Conservation (phyloP, 2,329 filamentous ascomycete genomes). For the Mycocentrospora acerina region DNA sequence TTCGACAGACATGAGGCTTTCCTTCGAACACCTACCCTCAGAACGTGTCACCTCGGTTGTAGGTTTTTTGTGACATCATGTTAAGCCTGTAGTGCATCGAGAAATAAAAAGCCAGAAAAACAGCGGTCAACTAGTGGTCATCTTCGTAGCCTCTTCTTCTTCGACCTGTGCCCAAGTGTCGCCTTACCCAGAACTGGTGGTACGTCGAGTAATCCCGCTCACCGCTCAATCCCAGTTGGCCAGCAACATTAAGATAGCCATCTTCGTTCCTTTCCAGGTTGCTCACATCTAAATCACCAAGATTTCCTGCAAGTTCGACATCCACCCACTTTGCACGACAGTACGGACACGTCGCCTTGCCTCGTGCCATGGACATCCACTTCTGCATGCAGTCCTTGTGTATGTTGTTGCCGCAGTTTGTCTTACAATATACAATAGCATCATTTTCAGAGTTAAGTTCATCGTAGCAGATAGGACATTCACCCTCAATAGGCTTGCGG, state of each 20-base stretch:
- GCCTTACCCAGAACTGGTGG: constrained; percentile 26
- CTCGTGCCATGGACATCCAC: constrained; percentile 45
- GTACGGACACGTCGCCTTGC: constrained; percentile 60
- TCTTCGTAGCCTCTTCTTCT: neutral
- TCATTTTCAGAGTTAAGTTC: constrained; percentile 40
- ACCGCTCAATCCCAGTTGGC: constrained; percentile 59
- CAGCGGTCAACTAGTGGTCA: no score
- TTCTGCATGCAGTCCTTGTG: constrained; percentile 59
- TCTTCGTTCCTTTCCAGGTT: constrained; percentile 48
- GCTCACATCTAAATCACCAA: constrained; percentile 49
- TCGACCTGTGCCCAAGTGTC: constrained; percentile 7
- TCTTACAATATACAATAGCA: constrained; percentile 56
- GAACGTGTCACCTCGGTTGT: no score
- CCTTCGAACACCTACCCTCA: no score
- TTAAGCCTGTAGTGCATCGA: no score
- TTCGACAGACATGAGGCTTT: no score
- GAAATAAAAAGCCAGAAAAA: no score
- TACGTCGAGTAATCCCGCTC: constrained; percentile 43
- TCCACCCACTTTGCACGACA: constrained; percentile 60
- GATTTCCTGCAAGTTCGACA: constrained; percentile 41
- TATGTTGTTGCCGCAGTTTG: constrained; percentile 64
- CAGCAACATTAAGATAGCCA: constrained; percentile 64
- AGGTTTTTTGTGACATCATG: no score
- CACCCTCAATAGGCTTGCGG: constrained; percentile 61
- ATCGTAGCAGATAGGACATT: constrained; percentile 61